Evolutionary conservation across 192 early-diverging fungal species (phyloP).

Genomic region (Coemansia erecta): DNA sequence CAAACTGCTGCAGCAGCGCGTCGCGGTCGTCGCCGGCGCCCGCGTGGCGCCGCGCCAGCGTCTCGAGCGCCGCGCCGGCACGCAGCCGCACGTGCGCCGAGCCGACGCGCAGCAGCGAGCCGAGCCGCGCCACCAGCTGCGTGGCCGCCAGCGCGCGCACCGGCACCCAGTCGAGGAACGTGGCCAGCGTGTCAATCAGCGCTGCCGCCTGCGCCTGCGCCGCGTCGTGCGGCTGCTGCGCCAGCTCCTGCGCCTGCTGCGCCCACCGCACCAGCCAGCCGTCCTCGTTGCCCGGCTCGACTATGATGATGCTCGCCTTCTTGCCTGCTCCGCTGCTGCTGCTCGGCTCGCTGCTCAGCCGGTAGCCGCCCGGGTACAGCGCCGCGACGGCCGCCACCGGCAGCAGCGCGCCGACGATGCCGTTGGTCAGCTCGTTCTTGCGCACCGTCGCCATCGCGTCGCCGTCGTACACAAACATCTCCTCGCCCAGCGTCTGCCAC

Average conservation of each 20-base stretch:
- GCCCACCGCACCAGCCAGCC: slow-evolving; percentile 43
- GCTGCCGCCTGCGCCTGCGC: slow-evolving; percentile 9
- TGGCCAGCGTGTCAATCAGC: slow-evolving; percentile 18
- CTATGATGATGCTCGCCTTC: slow-evolving; percentile 19
- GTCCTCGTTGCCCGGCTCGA: slow-evolving; percentile 40
- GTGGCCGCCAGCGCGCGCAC: slow-evolving; percentile 25
- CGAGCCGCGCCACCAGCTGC: slow-evolving; percentile 18
- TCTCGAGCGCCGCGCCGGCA: slow-evolving; percentile 23
- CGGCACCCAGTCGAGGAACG: slow-evolving; percentile 45
- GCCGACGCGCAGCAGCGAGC: slow-evolving; percentile 12
- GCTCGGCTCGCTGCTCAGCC: slow-evolving; percentile 17
- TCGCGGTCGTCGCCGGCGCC: slow-evolving; percentile 33
- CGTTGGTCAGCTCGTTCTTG: slow-evolving; percentile 41
- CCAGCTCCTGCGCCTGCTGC: slow-evolving; percentile 7
- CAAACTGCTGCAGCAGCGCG: slow-evolving; percentile 28
- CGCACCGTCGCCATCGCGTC: slow-evolving; percentile 35
- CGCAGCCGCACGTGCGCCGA: slow-evolving; percentile 22
- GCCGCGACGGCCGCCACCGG: slow-evolving; percentile 18
- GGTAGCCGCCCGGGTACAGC: slow-evolving; percentile 41
- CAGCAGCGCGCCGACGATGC: slow-evolving; percentile 38
- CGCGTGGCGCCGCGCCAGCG: slow-evolving; percentile 24
- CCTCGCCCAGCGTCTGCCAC: slow-evolving; percentile 48
- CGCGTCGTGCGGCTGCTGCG: slow-evolving; percentile 1
- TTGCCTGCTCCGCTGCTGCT: slow-evolving; percentile 2
- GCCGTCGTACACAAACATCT: slow-evolving; percentile 44